These are phyloP conservation scores for Serendipita sp. DNA, from an alignment of 768 basidiomycete genomes.

Conservation along the genomic window DNA sequence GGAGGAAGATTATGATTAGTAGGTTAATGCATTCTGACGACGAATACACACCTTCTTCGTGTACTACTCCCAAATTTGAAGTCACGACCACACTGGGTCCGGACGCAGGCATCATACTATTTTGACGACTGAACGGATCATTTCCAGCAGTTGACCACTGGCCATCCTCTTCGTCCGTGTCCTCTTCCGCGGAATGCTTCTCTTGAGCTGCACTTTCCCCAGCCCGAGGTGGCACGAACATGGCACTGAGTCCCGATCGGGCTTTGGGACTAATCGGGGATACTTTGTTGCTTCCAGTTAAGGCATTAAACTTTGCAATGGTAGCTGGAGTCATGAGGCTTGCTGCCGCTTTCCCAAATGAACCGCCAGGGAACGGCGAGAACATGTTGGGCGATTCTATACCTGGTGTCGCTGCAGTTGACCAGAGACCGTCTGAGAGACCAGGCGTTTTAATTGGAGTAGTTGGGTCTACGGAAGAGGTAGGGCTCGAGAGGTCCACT, in stretches of 20 bases:
- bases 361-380: background rate
- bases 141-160: slow-evolving; percentile 3
- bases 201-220: background rate
- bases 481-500: background rate
- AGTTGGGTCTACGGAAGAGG: background rate
- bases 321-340: background rate
- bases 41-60: background rate
- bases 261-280: slow-evolving; percentile 3
- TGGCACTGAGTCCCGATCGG: background rate
- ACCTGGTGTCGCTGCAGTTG: background rate
- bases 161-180: background rate
- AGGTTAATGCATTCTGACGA: background rate
- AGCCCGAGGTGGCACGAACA: background rate
- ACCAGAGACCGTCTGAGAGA: background rate
- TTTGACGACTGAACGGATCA: background rate
- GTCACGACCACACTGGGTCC: background rate
- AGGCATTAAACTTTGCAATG: background rate
- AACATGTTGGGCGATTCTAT: slow-evolving; percentile 4
- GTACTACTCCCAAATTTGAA: background rate
- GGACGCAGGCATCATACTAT: background rate
- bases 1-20: background rate
- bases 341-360: background rate
- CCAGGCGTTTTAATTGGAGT: background rate
- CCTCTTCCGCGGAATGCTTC: background rate
- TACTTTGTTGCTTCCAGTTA: background rate